Percentiles rank a stretch among this genome's conserved stretches.
Conservation (phyloP, 495 filamentous ascomycete genomes). For the Talaromyces ruber region DNA sequence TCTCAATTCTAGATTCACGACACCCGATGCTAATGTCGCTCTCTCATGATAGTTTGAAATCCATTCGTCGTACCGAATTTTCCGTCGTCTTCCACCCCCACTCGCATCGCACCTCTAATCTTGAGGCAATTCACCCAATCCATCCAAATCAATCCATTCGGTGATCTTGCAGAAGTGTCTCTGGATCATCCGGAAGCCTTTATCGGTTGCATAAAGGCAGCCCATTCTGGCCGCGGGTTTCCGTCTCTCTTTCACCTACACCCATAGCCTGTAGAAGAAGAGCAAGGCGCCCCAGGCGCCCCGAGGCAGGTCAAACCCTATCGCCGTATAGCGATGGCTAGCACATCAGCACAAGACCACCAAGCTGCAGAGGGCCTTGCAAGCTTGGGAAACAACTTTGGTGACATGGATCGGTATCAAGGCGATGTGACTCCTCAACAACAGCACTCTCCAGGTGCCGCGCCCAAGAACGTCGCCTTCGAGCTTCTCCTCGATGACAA, state of each 20-base stretch:
- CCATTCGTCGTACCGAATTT: conserved; percentile 2
- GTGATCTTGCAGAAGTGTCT: neutral
- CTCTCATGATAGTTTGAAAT: neutral
- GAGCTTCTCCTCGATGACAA: conserved; percentile 70
- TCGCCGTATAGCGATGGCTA: conserved; percentile 4
- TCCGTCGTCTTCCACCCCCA: neutral
- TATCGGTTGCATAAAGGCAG: neutral
- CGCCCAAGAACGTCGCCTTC: conserved; percentile 77
- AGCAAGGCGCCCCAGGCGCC: conserved; percentile 6
- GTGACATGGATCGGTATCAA: conserved; percentile 6
- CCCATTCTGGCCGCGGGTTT: neutral
- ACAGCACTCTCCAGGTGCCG: conserved; percentile 39
- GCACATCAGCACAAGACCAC: neutral
- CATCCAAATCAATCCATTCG: neutral
- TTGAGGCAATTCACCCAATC: neutral
- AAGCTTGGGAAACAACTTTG: conserved; percentile 4
- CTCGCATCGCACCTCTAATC: neutral
- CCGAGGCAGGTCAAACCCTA: neutral
- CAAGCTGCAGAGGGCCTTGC: conserved; percentile 9
- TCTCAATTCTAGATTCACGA: neutral
- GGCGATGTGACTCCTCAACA: conserved; percentile 24
- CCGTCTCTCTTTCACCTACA: neutral
- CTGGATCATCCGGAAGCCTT: neutral
- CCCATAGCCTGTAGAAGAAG: neutral
- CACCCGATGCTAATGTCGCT: neutral